Evolutionary conservation across 495 filamentous ascomycete genomes (phyloP).

Genomic region (Umbilicaria muhlenbergii): DNA sequence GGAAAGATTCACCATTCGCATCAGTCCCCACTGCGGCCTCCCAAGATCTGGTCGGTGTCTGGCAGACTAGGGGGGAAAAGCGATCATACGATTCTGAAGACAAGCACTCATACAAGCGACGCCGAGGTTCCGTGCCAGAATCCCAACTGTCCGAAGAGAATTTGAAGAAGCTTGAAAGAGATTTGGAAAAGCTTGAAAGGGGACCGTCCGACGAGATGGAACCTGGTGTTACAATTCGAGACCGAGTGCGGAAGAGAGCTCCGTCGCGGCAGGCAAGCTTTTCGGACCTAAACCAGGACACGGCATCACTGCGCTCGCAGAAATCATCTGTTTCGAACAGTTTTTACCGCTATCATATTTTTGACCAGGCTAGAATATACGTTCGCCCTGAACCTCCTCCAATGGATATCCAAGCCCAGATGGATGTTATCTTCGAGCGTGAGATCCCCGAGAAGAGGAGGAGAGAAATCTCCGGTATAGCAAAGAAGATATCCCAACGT

Average conservation of each 20-base stretch:
- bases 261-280: conserved; percentile 4
- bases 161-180: conserved; percentile 4
- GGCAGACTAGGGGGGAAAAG: too few relatives aligned
- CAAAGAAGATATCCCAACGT: not conserved
- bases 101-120: too few relatives aligned
- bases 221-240: not conserved
- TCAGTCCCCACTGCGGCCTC: too few relatives aligned
- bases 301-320: not conserved
- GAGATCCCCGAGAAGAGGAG: conserved; percentile 1
- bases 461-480: conserved; percentile 1
- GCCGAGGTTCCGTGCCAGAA: not conserved
- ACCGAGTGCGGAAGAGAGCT: conserved; percentile 1
- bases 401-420: conserved; percentile 1
- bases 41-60: too few relatives aligned
- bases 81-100: too few relatives aligned
- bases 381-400: conserved; percentile 3
- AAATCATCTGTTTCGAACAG: too few relatives aligned
- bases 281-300: conserved; percentile 3
- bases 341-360: conserved; percentile 7
- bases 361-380: conserved; percentile 2
- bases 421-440: conserved; percentile 4
- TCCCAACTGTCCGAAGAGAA: conserved; percentile 1
- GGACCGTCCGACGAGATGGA: conserved; percentile 1
- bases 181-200: too few relatives aligned
- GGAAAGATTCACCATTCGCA: conserved; percentile 1